Conservation (phyloP, 139 green algal species). For the Asterochloris sp. region DNA sequence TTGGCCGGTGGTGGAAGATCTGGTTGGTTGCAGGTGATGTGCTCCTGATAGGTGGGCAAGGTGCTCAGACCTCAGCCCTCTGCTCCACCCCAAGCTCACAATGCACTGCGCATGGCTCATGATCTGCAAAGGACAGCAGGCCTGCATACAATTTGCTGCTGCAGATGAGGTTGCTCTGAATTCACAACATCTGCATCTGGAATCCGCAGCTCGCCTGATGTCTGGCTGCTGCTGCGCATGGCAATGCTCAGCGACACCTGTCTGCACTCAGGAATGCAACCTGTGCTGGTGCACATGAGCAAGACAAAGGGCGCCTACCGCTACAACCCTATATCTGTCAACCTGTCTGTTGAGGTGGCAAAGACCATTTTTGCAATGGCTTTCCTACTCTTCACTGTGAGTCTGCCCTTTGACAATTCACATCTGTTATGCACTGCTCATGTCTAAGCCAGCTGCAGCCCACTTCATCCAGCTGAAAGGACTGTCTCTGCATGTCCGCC, state of each 20-base stretch:
- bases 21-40: slow-evolving; percentile 78
- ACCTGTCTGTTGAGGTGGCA: slow-evolving; percentile 85
- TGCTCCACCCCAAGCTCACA: background rate
- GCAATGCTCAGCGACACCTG: background rate
- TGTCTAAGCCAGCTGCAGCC: too few species aligned
- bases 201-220: background rate
- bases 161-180: background rate
- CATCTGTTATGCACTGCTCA: too few species aligned
- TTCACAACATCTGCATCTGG: background rate
- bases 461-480: too few species aligned
- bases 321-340: slow-evolving; percentile 89
- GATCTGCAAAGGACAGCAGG: background rate
- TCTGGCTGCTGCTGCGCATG: background rate
- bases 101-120: background rate
- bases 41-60: slow-evolving; percentile 66
- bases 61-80: background rate
- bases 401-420: background rate
- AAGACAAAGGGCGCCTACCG: slow-evolving; percentile 85
- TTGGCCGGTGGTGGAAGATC: slow-evolving; percentile 5
- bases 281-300: slow-evolving; percentile 92
- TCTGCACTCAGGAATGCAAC: slow-evolving; percentile 66
- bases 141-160: background rate
- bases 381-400: slow-evolving; percentile 73
- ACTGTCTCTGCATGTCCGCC: too few species aligned
- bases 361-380: slow-evolving; percentile 86